A percentile compares a stretch with the other conserved stretches of the same genome.
phyloP scores from a whole-genome alignment of 257 asterid genomes.

The Anisodus tanguticus region DNA sequence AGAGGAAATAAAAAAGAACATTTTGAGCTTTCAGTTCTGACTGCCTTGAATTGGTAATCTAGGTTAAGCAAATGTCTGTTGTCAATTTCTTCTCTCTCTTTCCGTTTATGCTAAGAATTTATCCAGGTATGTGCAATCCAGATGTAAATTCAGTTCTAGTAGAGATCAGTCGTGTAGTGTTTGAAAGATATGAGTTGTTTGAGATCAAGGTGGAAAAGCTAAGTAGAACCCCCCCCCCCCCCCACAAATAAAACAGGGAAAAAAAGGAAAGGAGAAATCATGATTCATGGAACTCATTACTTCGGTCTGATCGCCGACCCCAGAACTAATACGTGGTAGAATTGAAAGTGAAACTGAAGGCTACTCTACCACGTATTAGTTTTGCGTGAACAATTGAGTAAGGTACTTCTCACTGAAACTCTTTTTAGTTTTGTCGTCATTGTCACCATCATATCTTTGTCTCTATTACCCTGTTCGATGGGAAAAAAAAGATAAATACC shows the following conservation, averaged over 20 bases:
- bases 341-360: neutral
- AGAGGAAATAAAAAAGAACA: constrained; percentile 38
- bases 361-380: neutral
- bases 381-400: neutral
- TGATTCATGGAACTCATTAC: constrained; percentile 1
- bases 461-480: constrained; percentile 13
- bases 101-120: constrained; percentile 26
- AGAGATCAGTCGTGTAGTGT: neutral
- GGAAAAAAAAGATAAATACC: neutral
- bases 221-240: neutral
- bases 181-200: neutral
- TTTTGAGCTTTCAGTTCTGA: constrained; percentile 30
- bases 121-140: neutral
- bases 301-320: neutral
- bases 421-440: neutral
- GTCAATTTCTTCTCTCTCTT: neutral
- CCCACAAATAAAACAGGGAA: neutral
- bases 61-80: constrained; percentile 13
- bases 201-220: neutral
- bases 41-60: constrained; percentile 24
- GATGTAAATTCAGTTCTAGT: neutral
- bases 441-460: constrained; percentile 10
- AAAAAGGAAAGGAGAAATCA: constrained; percentile 5
- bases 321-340: constrained; percentile 7
- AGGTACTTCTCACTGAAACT: neutral